Evolutionary conservation across 805 yeast genomes (phyloP).

Genomic region (Zygosaccharomyces bisporus): DNA sequence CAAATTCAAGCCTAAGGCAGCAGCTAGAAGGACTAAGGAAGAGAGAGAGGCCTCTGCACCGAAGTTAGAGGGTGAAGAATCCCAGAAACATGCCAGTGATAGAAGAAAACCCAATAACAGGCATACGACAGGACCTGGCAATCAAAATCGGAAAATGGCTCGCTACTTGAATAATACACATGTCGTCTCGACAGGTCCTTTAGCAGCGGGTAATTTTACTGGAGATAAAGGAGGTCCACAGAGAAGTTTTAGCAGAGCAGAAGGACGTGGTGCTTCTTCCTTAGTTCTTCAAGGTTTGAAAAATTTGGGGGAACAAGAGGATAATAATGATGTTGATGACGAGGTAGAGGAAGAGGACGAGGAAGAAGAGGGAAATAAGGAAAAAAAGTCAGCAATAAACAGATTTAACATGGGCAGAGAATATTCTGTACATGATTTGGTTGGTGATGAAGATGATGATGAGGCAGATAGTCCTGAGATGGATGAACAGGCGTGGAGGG

Average conservation of each 20-base stretch:
- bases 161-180: constrained; percentile 45
- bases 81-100: constrained; percentile 12
- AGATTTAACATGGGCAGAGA: constrained; percentile 64
- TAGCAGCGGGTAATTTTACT: constrained; percentile 54
- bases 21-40: constrained; percentile 77
- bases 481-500: constrained; percentile 28
- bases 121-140: constrained; percentile 16
- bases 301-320: constrained; percentile 28
- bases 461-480: constrained; percentile 22
- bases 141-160: constrained; percentile 29
- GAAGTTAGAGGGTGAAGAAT: constrained; percentile 37
- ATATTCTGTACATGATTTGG: constrained; percentile 43
- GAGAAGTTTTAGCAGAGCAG: constrained; percentile 27
- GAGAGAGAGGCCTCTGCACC: constrained; percentile 81
- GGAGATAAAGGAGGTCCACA: constrained; percentile 23
- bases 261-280: constrained; percentile 17
- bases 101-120: constrained; percentile 22
- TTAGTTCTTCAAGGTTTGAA: constrained; percentile 27
- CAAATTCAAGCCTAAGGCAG: constrained; percentile 83
- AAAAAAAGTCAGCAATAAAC: constrained; percentile 24
- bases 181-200: constrained; percentile 67
- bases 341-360: constrained; percentile 22
- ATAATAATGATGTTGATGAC: constrained; percentile 38
- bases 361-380: constrained; percentile 36
- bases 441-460: constrained; percentile 19